Conservation (phyloP, 345 rosid genomes). For the Excoecaria agallocha region DNA sequence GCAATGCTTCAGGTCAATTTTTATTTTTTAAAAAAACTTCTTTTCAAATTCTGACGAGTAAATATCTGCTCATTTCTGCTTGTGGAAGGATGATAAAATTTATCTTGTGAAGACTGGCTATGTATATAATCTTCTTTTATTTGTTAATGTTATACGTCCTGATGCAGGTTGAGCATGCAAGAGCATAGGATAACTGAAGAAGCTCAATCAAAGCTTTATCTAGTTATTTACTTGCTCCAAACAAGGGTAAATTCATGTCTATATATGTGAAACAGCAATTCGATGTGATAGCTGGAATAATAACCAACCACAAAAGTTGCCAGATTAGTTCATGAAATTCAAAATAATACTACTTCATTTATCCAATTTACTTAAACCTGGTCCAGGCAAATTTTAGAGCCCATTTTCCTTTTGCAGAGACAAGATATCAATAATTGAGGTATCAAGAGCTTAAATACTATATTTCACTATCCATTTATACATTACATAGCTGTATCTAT, state of each 20-base stretch:
- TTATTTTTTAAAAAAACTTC: not conserved
- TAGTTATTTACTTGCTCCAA: not conserved
- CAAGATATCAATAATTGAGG: not conserved
- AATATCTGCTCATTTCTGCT: not conserved
- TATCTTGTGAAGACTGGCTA: conserved; percentile 1
- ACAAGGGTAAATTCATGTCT: not conserved
- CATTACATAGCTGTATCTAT: not conserved
- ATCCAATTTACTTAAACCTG: not conserved
- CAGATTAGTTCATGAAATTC: too few relatives aligned
- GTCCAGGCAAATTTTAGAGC: not conserved
- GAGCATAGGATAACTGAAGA: conserved; percentile 91
- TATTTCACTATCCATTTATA: conserved; percentile 10
- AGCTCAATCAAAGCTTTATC: conserved; percentile 34
- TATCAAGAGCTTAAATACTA: not conserved
- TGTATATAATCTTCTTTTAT: conserved; percentile 5
- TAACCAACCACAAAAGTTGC: too few relatives aligned
- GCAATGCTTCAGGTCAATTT: conserved; percentile 68
- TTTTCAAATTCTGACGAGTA: not conserved
- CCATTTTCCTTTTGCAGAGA: not conserved
- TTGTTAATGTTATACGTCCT: conserved; percentile 48
- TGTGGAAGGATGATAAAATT: conserved; percentile 9
- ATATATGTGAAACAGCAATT: not conserved
- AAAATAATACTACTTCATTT: too few relatives aligned
- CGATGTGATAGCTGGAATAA: not conserved
- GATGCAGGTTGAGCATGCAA: conserved; percentile 82